Conservation (phyloP, 192 early-diverging fungal species). For the Globomyces pollinis-pini region DNA sequence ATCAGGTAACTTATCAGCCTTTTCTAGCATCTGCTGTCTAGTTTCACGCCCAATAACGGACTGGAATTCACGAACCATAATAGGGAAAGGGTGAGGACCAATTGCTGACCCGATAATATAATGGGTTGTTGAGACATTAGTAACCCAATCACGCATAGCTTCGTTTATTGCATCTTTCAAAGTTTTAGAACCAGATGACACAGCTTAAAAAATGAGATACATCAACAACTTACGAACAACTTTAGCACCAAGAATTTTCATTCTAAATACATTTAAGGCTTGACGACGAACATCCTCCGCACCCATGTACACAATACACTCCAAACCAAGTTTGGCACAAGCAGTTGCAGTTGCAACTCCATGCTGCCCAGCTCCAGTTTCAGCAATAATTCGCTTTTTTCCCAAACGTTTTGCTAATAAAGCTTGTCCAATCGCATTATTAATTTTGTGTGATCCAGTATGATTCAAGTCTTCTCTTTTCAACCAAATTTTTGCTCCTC, state of each 20-base stretch:
- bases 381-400: slow-evolving; percentile 96
- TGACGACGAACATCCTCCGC: slow-evolving; percentile 90
- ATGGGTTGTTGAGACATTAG: slow-evolving; percentile 88
- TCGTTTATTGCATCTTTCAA: slow-evolving; percentile 99
- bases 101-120: slow-evolving; percentile 96
- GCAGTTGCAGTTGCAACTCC: slow-evolving; percentile 97
- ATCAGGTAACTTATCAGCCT: slow-evolving; percentile 81
- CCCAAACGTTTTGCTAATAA: slow-evolving; percentile 90
- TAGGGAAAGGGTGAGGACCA: slow-evolving; percentile 96
- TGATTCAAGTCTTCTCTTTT: slow-evolving; percentile 99
- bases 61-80: slow-evolving; percentile 96
- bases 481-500: slow-evolving; percentile 92
- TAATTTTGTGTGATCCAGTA: slow-evolving; percentile 99
- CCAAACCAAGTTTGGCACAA: slow-evolving; percentile 95
- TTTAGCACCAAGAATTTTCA: slow-evolving; percentile 84
- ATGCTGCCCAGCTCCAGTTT: slow-evolving; percentile 98
- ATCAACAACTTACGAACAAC: too few relatives aligned
- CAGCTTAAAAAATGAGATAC: slow-evolving; percentile 35
- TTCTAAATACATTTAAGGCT: slow-evolving; percentile 93
- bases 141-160: slow-evolving; percentile 98
- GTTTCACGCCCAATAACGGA: slow-evolving; percentile 92
- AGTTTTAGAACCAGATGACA: slow-evolving; percentile 57
- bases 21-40: slow-evolving; percentile 71
- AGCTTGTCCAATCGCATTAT: slow-evolving; percentile 94
- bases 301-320: slow-evolving; percentile 98